Percentiles rank a stretch among this genome's conserved stretches.
These are phyloP conservation scores for Amphibolis antarctica DNA, from an alignment of 106 monocot genomes.

Conservation along the genomic window DNA sequence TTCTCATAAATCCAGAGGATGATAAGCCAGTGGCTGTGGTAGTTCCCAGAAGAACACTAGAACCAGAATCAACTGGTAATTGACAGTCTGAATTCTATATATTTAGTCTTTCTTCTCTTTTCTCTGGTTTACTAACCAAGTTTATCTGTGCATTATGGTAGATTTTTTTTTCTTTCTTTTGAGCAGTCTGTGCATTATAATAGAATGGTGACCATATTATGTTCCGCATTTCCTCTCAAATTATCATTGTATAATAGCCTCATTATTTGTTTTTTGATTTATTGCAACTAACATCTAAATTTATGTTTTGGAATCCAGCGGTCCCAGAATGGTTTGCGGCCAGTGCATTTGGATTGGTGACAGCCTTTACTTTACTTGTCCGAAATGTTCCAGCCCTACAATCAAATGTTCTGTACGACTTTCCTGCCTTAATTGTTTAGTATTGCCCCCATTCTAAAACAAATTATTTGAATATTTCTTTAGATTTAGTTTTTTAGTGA, in stretches of 20 bases:
- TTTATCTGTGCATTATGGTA: not conserved
- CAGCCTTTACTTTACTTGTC: slow-evolving; percentile 80
- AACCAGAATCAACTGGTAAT: slow-evolving; percentile 61
- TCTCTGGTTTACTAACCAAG: not conserved
- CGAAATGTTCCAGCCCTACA: slow-evolving; percentile 88
- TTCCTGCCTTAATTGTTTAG: slow-evolving; percentile 12
- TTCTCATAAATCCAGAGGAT: slow-evolving; percentile 89
- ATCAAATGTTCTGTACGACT: slow-evolving; percentile 72
- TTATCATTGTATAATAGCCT: not conserved
- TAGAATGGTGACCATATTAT: not conserved
- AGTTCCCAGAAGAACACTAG: slow-evolving; percentile 61
- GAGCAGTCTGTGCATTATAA: too few species aligned
- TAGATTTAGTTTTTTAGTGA: too few species aligned
- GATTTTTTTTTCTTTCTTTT: too few species aligned
- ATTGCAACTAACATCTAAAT: not conserved
- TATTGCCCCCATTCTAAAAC: too few species aligned
- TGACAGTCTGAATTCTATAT: not conserved
- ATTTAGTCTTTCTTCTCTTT: not conserved
- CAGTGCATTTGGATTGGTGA: slow-evolving; percentile 80
- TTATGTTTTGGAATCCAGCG: slow-evolving; percentile 30
- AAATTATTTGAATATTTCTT: too few species aligned
- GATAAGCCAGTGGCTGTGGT: slow-evolving; percentile 89
- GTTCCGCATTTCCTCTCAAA: not conserved
- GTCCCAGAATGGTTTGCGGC: slow-evolving; percentile 97
- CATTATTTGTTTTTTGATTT: not conserved